Base-by-base conservation (phyloP, 2,329 filamentous ascomycete species). In the Trichoderma sp. region DNA sequence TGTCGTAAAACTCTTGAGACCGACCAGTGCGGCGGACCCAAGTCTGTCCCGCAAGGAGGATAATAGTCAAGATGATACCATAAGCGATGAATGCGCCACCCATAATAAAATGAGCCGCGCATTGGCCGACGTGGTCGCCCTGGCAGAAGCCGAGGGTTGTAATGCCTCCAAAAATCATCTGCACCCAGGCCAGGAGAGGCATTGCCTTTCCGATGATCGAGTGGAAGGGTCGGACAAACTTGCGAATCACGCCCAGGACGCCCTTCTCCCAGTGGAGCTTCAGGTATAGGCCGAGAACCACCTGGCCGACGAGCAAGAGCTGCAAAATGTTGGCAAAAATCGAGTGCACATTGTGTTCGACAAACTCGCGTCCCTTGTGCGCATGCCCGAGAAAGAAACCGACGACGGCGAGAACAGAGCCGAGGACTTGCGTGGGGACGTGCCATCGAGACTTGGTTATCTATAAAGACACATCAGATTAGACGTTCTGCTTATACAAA, bases 101-200 rank as follows among this genome's bases (percentile, higher is more conserved):
- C 96, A 99, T 99, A 79, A 98, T 99, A 80, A 98, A 99, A 80
- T 99, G 96, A 1, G 96, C 96, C 52, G 92, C 82, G 80, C 96
- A 99, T 80, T 99, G 96, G 37, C 94, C 95, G 1, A 94, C 79
- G 77, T 99, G 95, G 69, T 98, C 94, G 66, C 86, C 93, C 73
- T 93, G 91, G 79, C 96, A 99, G 83, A 97, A 98, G 26, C 96
- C 96, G 68, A 97, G 84, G 4, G 92, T 86, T 0, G 95, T 95
- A 76, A 99, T 97, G 49, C 94, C 96, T 61, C 96, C 96, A 79
- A 99, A 97, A 7, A 99, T 78, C 89, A 99, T 96, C 83, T 99
- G 96, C 6, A 90, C 86, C 96, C 96, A 99, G 30, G 91, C 88
- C 1, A 94, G 85, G 3, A 98, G 81, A 1, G 96, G 96, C 84